phyloP scores from a whole-genome alignment of 1,284 basidiomycete species.

The Xerocomus nothofagi region DNA sequence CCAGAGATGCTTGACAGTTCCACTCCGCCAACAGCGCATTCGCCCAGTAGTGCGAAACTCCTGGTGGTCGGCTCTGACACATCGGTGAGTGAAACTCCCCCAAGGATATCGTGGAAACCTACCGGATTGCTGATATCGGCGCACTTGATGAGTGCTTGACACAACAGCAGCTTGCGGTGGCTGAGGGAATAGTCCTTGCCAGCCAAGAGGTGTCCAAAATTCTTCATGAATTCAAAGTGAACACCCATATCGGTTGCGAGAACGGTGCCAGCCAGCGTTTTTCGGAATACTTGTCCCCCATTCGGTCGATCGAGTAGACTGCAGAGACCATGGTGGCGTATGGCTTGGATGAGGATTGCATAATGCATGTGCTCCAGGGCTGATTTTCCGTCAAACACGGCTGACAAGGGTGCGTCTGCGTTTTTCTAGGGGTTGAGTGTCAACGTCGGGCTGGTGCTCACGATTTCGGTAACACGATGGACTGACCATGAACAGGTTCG shows the following conservation, averaged over 20 bases:
- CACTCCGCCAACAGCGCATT: constrained; percentile 85
- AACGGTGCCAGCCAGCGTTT: constrained; percentile 75
- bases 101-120: constrained; percentile 35
- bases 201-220: constrained; percentile 51
- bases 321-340: constrained; percentile 80
- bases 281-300: constrained; percentile 59
- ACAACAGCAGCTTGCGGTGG: constrained; percentile 70
- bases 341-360: constrained; percentile 77
- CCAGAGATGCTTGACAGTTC: constrained; percentile 82
- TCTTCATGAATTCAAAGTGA: constrained; percentile 80
- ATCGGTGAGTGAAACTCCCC: constrained; percentile 15
- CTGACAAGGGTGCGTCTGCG: constrained; percentile 82
- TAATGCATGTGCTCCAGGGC: constrained; percentile 94
- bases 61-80: constrained; percentile 82
- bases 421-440: constrained; percentile 68
- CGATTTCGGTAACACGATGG: not conserved
- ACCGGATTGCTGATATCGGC: constrained; percentile 97
- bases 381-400: constrained; percentile 86
- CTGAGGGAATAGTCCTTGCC: constrained; percentile 42
- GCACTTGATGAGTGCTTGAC: constrained; percentile 91
- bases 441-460: constrained; percentile 3
- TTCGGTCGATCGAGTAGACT: constrained; percentile 56
- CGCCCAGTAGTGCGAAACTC: constrained; percentile 89
- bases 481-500: constrained; percentile 88
- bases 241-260: constrained; percentile 93